Evolutionary conservation across 306 rosid genomes (phyloP).

Genomic region (Fragaria ananassa): DNA sequence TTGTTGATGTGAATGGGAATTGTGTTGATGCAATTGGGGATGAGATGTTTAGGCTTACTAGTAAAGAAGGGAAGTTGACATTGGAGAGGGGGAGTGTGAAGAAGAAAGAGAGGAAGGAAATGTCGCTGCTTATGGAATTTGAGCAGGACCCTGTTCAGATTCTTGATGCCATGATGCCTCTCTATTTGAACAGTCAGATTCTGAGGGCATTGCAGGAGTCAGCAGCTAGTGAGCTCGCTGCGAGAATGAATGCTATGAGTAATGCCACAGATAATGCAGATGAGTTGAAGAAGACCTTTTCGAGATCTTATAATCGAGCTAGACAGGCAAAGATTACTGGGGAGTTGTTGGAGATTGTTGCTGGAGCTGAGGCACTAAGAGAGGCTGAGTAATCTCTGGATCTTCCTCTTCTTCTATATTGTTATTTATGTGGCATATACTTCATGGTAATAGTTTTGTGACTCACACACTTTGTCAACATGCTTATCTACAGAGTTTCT

Average conservation of each 20-base stretch:
- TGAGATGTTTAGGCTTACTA: conserved; percentile 68
- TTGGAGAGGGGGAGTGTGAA: conserved; percentile 44
- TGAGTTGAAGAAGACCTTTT: conserved; percentile 60
- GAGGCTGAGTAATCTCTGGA: conserved; percentile 32
- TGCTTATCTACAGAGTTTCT: not conserved
- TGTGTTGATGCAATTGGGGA: conserved; percentile 53
- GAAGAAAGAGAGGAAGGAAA: conserved; percentile 23
- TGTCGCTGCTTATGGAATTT: conserved; percentile 52
- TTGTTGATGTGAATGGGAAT: conserved; percentile 51
- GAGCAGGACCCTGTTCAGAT: conserved; percentile 87
- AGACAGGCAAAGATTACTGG: conserved; percentile 78
- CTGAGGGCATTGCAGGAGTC: conserved; percentile 79
- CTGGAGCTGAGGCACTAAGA: conserved; percentile 68
- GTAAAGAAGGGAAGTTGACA: conserved; percentile 56
- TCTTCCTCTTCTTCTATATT: conserved; percentile 9
- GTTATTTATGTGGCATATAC: conserved; percentile 1
- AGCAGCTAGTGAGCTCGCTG: conserved; percentile 75
- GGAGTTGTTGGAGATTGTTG: conserved; percentile 78
- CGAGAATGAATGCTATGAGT: conserved; percentile 83
- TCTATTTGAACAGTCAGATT: conserved; percentile 72
- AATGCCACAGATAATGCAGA: conserved; percentile 70
- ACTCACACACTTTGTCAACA: not conserved
- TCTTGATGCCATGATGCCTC: conserved; percentile 84
- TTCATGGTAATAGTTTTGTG: conserved; percentile 9
- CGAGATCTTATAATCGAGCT: conserved; percentile 44